phyloP scores from a whole-genome alignment of 805 yeast species.

The Schwanniomyces sp. region DNA sequence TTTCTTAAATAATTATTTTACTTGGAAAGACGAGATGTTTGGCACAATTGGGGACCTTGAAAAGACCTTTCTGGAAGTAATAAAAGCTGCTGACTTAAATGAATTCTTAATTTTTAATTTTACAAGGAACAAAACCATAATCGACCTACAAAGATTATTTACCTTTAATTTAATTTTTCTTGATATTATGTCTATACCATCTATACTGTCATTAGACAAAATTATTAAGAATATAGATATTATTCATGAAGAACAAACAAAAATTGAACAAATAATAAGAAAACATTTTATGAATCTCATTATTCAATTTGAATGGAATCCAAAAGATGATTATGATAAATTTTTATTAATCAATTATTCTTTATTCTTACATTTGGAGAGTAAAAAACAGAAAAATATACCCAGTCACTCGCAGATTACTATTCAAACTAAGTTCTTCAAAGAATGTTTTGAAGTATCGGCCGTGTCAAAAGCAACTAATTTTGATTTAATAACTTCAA shows the following conservation, averaged over 20 bases:
- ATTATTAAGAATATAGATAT: not conserved
- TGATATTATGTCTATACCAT: slow-evolving; percentile 12
- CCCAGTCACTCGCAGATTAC: slow-evolving; percentile 20
- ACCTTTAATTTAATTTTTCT: slow-evolving; percentile 21
- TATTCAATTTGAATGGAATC: slow-evolving; percentile 5
- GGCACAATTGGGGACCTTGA: slow-evolving; percentile 1
- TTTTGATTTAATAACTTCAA: slow-evolving; percentile 19
- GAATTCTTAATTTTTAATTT: slow-evolving; percentile 13
- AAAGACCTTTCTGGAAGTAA: not conserved
- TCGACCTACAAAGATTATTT: slow-evolving; percentile 17
- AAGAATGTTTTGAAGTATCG: slow-evolving; percentile 28
- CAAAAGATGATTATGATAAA: slow-evolving; percentile 10
- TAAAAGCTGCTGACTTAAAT: not conserved
- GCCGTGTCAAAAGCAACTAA: slow-evolving; percentile 9
- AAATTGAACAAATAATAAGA: slow-evolving; percentile 14
- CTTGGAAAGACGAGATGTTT: slow-evolving; percentile 14
- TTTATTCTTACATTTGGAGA: not conserved
- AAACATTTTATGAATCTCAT: slow-evolving; percentile 19
- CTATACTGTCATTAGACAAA: slow-evolving; percentile 3
- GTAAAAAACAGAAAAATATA: slow-evolving; percentile 7
- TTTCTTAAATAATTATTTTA: slow-evolving; percentile 14
- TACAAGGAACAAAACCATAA: slow-evolving; percentile 14
- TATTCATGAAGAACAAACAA: slow-evolving; percentile 15
- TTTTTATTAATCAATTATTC: slow-evolving; percentile 12
- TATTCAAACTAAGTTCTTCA: slow-evolving; percentile 28